Evolutionary conservation across 306 rosid species (phyloP).

Genomic region (Biancaea sappan): DNA sequence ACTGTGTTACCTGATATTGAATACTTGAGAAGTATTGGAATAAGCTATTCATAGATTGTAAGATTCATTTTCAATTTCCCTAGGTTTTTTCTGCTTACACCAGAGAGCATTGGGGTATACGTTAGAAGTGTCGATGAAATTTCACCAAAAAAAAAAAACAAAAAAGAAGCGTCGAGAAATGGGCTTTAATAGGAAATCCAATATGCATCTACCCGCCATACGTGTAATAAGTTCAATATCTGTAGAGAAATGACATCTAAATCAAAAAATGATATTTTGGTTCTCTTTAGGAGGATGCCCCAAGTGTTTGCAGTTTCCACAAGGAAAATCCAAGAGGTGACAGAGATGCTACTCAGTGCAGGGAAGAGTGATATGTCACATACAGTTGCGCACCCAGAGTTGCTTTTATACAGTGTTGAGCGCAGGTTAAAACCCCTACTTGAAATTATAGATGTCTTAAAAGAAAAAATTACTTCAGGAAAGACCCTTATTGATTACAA

Average conservation of each 20-base stretch:
- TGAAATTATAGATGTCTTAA: constrained; percentile 19
- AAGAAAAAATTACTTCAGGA: constrained; percentile 18
- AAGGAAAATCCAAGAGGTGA: constrained; percentile 32
- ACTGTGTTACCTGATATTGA: constrained; percentile 40
- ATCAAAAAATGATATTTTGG: constrained; percentile 34
- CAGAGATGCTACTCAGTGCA: constrained; percentile 25
- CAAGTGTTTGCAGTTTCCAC: constrained; percentile 35
- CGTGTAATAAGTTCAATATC: constrained; percentile 38
- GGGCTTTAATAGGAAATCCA: constrained; percentile 44
- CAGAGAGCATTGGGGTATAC: constrained; percentile 24
- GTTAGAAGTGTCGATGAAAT: constrained; percentile 36
- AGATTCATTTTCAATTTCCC: constrained; percentile 31
- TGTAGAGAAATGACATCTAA: constrained; percentile 36
- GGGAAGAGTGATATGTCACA: constrained; percentile 29
- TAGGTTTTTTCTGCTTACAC: constrained; percentile 33
- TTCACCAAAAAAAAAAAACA: too few species aligned
- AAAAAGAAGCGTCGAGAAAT: too few species aligned
- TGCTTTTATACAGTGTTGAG: constrained; percentile 38
- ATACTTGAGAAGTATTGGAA: constrained; percentile 33
- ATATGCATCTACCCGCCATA: constrained; percentile 35
- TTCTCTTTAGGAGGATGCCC: constrained; percentile 30
- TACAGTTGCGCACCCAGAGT: constrained; percentile 30
- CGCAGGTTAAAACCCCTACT: constrained; percentile 38
- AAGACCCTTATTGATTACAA: constrained; percentile 25
- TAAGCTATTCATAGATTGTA: constrained; percentile 19